These are phyloP conservation scores for Lachnellula hyalina DNA, from an alignment of 2,329 filamentous ascomycete genomes.

Conservation along the genomic window DNA sequence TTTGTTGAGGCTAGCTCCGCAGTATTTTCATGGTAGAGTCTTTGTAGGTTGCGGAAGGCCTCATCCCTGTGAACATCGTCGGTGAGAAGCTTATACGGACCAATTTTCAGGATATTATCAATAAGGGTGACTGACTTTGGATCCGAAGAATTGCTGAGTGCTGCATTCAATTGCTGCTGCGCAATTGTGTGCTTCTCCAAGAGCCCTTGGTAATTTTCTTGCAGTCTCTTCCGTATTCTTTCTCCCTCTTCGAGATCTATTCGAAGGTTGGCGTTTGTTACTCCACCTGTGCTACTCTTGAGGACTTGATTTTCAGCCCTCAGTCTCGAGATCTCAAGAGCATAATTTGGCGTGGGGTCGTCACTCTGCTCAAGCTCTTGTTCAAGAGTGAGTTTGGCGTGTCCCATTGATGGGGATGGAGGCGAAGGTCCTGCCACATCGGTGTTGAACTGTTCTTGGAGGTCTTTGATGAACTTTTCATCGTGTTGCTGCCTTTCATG, in stretches of 20 bases:
- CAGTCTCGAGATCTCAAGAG: conserved; percentile 50
- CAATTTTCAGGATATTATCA: conserved; percentile 31
- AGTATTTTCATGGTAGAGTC: conserved; percentile 40
- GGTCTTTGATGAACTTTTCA: conserved; percentile 43
- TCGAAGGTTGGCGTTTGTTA: conserved; percentile 49
- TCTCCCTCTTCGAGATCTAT: conserved; percentile 52
- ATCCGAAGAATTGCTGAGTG: conserved; percentile 46
- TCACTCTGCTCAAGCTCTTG: conserved; percentile 48
- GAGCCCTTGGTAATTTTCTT: conserved; percentile 49
- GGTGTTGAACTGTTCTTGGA: conserved; percentile 48
- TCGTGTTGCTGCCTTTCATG: conserved; percentile 39
- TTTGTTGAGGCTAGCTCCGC: conserved; percentile 45
- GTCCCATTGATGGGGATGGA: conserved; percentile 13
- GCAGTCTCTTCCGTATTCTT: conserved; percentile 45
- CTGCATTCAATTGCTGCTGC: conserved; percentile 52
- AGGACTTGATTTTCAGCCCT: conserved; percentile 58
- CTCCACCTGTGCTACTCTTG: conserved; percentile 47
- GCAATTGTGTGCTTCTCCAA: conserved; percentile 53
- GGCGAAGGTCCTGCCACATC: conserved; percentile 13
- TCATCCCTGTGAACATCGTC: conserved; percentile 45
- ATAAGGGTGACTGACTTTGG: conserved; percentile 49
- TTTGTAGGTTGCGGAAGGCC: conserved; percentile 47
- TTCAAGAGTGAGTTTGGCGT: conserved; percentile 44
- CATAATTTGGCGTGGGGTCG: conserved; percentile 38
- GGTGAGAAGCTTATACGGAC: conserved; percentile 39